Base-by-base conservation (phyloP, 257 asterid genomes). In the Knoxia roxburghii region DNA sequence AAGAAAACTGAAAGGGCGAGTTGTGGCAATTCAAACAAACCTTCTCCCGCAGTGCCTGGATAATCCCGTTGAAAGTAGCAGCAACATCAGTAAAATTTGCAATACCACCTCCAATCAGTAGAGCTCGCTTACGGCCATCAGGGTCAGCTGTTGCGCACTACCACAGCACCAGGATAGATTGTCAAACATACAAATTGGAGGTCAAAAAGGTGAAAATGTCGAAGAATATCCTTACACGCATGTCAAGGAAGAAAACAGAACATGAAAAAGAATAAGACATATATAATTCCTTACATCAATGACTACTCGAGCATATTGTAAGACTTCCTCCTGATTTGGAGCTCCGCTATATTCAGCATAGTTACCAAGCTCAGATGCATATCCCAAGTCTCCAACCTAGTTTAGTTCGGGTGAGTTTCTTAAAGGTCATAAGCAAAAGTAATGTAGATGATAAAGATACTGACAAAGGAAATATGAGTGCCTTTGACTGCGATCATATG, bases 311-410 rank as follows among this genome's bases (percentile, higher is more conserved):
- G 96, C 97, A 75, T 90, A 90, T 76, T 90, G 97, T 84, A 90
- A 76, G 67, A 90, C 97, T 77, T 90, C 96, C 69, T 90, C 96
- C 73, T 90, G 96, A 17, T 90, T 90, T 59, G 97, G 97, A 73
- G 97, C 97, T 82, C 97, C 97, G 83, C 97, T 90, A 74, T 90
- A 88, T 79, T 90, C 97, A 9, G 97, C 97, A 79, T 90, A 90
- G 70, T 90, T 90, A 66, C 97, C 97, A 54, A 90, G 96, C 87
- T 90, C 97, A 35, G 93, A 83, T 62, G 97, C 96, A 72, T 86
- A 88, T 32, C 93, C 97, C 79, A 90, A 82, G 81, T 90, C 97
- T 65, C 97, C 95, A 46, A 90, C 97, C 96, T 87, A 75, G 61
- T 69, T 66, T 85, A 75, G 68, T 65, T 69, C 2, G 27, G 35